These are phyloP conservation scores for Seiridium cupressi DNA, from an alignment of 2,329 filamentous ascomycete genomes.

Conservation along the genomic window DNA sequence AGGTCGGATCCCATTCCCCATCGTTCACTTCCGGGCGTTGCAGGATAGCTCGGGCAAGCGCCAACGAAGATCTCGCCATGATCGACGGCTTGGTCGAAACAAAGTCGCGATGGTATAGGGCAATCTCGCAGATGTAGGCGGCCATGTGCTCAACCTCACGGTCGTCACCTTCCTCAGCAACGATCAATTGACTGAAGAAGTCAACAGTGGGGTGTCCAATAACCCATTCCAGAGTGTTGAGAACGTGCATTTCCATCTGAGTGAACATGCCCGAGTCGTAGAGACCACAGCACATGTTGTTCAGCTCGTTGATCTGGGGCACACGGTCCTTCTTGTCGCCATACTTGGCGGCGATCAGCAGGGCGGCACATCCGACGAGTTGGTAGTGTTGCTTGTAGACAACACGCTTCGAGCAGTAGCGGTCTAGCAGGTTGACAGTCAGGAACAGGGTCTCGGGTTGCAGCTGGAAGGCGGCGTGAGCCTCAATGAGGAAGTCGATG, in stretches of 20 bases:
- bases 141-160: constrained; percentile 92
- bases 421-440: constrained; percentile 91
- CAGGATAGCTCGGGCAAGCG: constrained; percentile 82
- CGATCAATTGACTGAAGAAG: constrained; percentile 84
- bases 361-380: constrained; percentile 90
- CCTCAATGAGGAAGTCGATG: constrained; percentile 96
- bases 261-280: constrained; percentile 99
- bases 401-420: constrained; percentile 95
- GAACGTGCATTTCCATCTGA: constrained; percentile 99
- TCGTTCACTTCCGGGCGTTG: constrained; percentile 74
- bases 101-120: constrained; percentile 94
- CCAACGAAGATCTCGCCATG: constrained; percentile 84
- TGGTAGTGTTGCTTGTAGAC: constrained; percentile 99
- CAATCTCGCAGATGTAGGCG: constrained; percentile 90
- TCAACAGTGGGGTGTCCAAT: constrained; percentile 96
- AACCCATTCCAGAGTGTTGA: constrained; percentile 95
- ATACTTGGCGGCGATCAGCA: constrained; percentile 97
- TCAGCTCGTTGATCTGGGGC: constrained; percentile 94
- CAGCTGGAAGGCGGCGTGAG: constrained; percentile 90
- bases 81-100: constrained; percentile 89
- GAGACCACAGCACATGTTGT: constrained; percentile 98
- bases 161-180: constrained; percentile 76
- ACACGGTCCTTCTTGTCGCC: constrained; percentile 98
- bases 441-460: constrained; percentile 94
- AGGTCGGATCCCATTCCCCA: constrained; percentile 72